These are phyloP conservation scores for Nicotiana otophora DNA, from an alignment of 257 asterid genomes.

Conservation along the genomic window DNA sequence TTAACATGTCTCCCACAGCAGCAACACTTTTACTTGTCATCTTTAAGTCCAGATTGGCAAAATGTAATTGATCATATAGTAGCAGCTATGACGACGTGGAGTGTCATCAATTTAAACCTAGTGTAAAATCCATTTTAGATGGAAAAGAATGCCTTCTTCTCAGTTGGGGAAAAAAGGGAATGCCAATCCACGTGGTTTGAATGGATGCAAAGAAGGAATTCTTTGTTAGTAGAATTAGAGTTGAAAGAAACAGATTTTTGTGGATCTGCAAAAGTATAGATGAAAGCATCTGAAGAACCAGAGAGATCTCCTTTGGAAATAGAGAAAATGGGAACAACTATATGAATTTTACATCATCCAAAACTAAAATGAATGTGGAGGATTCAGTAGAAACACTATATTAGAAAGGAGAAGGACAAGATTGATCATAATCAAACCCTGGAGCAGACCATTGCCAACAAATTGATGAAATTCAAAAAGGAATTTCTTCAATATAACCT, in stretches of 20 bases:
- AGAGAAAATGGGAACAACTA: neutral
- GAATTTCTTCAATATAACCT: neutral
- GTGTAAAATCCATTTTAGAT: neutral
- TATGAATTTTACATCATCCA: neutral
- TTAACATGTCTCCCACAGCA: slow-evolving; percentile 2
- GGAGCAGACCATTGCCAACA: neutral
- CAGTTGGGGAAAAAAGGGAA: neutral
- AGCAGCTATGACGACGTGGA: neutral
- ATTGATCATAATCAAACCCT: neutral
- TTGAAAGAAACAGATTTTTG: neutral
- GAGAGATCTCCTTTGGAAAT: neutral
- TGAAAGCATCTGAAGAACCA: neutral
- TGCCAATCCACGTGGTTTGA: neutral
- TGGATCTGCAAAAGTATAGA: neutral
- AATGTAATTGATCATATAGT: neutral
- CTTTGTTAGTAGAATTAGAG: neutral
- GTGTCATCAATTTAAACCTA: neutral
- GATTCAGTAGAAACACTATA: neutral
- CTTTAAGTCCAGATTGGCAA: neutral
- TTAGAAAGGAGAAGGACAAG: neutral
- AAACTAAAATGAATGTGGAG: neutral
- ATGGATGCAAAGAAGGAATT: neutral
- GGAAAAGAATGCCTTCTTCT: neutral
- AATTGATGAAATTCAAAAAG: neutral
- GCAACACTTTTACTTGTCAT: neutral